Evolutionary conservation across 441 rosid species (phyloP).

Genomic region (Manihot esculenta): DNA sequence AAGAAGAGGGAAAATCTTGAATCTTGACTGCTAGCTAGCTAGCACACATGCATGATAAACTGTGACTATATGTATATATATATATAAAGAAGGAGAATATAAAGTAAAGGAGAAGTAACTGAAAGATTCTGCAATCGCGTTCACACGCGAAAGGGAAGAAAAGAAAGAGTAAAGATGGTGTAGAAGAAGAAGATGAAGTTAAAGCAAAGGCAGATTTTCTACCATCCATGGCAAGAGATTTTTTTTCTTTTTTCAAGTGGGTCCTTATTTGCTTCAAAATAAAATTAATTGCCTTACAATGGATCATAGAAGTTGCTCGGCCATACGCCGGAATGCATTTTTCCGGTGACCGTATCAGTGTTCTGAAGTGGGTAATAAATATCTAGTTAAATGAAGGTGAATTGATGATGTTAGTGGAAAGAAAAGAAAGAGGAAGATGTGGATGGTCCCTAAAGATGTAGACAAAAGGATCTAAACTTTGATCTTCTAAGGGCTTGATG

Average conservation of each 20-base stretch:
- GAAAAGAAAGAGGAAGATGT: slow-evolving; percentile 31
- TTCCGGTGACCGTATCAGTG: too few relatives aligned
- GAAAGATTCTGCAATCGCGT: slow-evolving; percentile 19
- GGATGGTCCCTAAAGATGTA: slow-evolving; percentile 57
- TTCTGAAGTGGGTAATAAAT: not conserved
- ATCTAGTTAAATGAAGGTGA: slow-evolving; percentile 20
- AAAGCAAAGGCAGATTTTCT: slow-evolving; percentile 57
- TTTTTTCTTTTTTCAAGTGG: slow-evolving; percentile 22
- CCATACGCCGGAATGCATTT: not conserved
- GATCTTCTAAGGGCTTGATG: slow-evolving; percentile 38
- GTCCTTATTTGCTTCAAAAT: slow-evolving; percentile 34
- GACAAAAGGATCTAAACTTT: slow-evolving; percentile 63
- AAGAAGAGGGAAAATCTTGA: slow-evolving; percentile 1
- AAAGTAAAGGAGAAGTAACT: slow-evolving; percentile 8
- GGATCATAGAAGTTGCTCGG: not conserved
- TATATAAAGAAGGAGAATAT: not conserved
- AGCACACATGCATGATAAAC: not conserved
- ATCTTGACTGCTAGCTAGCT: not conserved
- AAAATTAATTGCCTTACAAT: slow-evolving; percentile 25
- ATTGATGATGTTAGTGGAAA: slow-evolving; percentile 21
- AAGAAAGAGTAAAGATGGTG: slow-evolving; percentile 19
- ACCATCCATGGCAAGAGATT: slow-evolving; percentile 31
- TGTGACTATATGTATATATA: not conserved
- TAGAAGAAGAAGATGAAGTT: slow-evolving; percentile 31
- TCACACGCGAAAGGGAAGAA: slow-evolving; percentile 15